phyloP scores from a whole-genome alignment of 2,329 filamentous ascomycete genomes.

The Pseudopithomyces chartarum region DNA sequence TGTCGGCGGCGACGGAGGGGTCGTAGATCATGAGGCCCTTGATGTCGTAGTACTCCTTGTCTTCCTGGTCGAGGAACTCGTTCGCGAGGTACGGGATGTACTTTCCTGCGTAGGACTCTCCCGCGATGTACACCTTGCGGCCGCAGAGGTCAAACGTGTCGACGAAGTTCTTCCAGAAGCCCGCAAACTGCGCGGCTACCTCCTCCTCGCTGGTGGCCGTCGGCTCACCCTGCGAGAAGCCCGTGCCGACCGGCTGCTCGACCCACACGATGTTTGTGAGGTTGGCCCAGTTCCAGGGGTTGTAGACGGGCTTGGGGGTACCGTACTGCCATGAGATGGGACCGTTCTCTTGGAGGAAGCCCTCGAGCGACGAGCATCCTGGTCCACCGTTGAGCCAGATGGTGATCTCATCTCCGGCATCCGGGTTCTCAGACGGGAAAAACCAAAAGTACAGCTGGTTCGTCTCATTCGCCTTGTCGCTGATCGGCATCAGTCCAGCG shows the following conservation, averaged over 20 bases:
- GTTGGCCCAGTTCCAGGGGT: slow-evolving; percentile 58
- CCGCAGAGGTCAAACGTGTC: slow-evolving; percentile 69
- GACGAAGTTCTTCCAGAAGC: slow-evolving; percentile 80
- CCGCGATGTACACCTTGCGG: slow-evolving; percentile 74
- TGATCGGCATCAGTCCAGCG: slow-evolving; percentile 59
- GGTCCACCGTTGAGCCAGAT: slow-evolving; percentile 55
- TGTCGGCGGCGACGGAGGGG: slow-evolving; percentile 63
- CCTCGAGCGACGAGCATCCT: slow-evolving; percentile 54
- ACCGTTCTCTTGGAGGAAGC: slow-evolving; percentile 56
- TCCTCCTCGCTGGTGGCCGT: slow-evolving; percentile 71
- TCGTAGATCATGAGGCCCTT: slow-evolving; percentile 75
- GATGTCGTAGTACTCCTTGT: slow-evolving; percentile 70
- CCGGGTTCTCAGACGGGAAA: slow-evolving; percentile 57
- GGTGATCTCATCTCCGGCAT: slow-evolving; percentile 55
- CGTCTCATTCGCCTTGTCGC: slow-evolving; percentile 51
- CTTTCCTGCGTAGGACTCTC: slow-evolving; percentile 72
- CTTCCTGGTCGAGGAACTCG: slow-evolving; percentile 71
- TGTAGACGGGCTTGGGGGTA: slow-evolving; percentile 46
- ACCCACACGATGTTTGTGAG: slow-evolving; percentile 79
- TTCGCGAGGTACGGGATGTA: slow-evolving; percentile 72
- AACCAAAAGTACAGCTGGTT: slow-evolving; percentile 61
- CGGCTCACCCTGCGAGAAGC: slow-evolving; percentile 69
- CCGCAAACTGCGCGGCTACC: slow-evolving; percentile 72
- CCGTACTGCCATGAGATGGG: slow-evolving; percentile 53
- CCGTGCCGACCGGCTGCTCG: slow-evolving; percentile 70